Percentiles rank a stretch among this genome's conserved stretches.
Evolutionary conservation across 139 green algal species (phyloP).

Genomic region (Asterochloris sp.): DNA sequence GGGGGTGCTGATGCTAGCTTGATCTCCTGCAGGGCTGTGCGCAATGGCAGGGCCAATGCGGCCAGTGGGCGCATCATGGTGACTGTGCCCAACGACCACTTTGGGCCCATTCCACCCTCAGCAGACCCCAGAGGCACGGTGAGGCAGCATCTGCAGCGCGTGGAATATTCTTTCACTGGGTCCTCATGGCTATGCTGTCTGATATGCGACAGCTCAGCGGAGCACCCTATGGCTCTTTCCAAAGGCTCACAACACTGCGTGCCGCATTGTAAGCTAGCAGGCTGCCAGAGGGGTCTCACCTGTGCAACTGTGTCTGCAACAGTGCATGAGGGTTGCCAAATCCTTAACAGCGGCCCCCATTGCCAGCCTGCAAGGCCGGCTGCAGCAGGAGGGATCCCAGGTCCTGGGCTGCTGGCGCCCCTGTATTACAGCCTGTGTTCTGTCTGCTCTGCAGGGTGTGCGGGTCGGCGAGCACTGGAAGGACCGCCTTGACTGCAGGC

Average conservation of each 20-base stretch:
- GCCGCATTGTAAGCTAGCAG: no score
- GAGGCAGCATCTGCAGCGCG: background rate
- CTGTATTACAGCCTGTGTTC: background rate
- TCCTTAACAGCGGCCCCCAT: no score
- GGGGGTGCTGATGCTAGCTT: no score
- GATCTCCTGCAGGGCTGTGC: conserved; percentile 19
- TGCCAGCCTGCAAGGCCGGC: background rate
- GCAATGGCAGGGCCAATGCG: conserved; percentile 84
- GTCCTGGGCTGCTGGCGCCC: background rate
- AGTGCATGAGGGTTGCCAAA: no score
- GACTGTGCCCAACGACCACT: conserved; percentile 82
- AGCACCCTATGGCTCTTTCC: no score
- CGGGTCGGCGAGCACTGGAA: conserved; percentile 85
- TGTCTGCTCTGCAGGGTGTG: conserved; percentile 55
- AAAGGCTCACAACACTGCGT: no score
- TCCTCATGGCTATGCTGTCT: no score
- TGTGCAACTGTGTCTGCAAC: no score
- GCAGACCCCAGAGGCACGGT: conserved; percentile 75
- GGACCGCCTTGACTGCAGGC: conserved; percentile 90
- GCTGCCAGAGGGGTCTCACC: no score
- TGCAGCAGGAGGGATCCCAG: background rate
- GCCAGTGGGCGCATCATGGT: conserved; percentile 88
- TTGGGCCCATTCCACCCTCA: conserved; percentile 90
- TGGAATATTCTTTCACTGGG: no score
- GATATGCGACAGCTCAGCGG: no score